Evolutionary conservation across 805 yeast species (phyloP).

Genomic region (Lachancea cidri): DNA sequence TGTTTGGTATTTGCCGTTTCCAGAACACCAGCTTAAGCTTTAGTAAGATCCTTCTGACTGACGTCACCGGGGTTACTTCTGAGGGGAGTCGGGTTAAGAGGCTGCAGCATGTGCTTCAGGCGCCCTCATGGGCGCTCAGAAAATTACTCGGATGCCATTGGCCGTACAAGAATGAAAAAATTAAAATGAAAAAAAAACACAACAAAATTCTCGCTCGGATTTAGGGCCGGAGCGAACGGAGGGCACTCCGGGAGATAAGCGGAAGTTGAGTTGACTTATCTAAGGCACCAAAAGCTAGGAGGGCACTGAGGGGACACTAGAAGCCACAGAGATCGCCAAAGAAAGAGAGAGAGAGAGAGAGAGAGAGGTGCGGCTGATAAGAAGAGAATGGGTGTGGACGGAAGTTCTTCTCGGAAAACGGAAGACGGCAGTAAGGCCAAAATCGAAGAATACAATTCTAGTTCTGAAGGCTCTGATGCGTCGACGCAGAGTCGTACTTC

Average conservation of each 20-base stretch:
- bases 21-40: background rate
- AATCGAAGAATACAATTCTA: too few species aligned
- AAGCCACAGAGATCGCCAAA: background rate
- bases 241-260: background rate
- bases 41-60: background rate
- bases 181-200: constrained; percentile 1
- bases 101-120: background rate
- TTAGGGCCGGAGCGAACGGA: background rate
- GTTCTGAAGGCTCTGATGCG: too few species aligned
- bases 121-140: background rate
- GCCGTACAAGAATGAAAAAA: background rate
- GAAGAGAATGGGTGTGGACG: too few species aligned
- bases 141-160: background rate
- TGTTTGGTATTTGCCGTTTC: background rate
- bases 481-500: too few species aligned
- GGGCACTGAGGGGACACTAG: background rate
- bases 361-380: too few species aligned
- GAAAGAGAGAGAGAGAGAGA: background rate
- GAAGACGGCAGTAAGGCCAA: too few species aligned
- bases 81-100: background rate
- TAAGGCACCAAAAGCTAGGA: background rate
- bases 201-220: background rate
- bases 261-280: background rate
- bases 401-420: too few species aligned
- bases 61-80: background rate